A percentile compares a stretch with the other conserved stretches of the same genome.
Conservation (phyloP, 2,329 filamentous ascomycete genomes). For the Aspergillus sergii region DNA sequence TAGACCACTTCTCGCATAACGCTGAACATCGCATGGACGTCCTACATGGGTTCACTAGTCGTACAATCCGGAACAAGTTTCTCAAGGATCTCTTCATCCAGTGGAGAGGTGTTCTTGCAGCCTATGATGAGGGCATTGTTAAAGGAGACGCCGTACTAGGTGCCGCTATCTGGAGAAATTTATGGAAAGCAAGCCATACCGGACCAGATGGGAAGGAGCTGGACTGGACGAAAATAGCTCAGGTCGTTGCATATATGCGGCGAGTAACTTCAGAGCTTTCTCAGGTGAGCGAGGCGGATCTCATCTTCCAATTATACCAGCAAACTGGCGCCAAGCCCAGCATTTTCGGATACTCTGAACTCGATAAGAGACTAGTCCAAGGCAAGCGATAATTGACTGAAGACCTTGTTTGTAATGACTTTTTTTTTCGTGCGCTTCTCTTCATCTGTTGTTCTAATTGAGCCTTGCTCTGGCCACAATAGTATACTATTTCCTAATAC, state of each 20-base stretch:
- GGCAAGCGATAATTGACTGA: conserved; percentile 21
- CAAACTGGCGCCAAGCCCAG: conserved; percentile 36
- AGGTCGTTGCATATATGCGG: conserved; percentile 66
- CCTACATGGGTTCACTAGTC: conserved; percentile 53
- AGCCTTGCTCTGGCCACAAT: neutral
- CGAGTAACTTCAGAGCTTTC: conserved; percentile 59
- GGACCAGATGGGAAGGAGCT: conserved; percentile 50
- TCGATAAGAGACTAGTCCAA: conserved; percentile 45
- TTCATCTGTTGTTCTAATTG: conserved; percentile 8
- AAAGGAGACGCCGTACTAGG: conserved; percentile 51
- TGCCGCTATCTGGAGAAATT: conserved; percentile 86
- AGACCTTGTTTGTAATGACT: neutral
- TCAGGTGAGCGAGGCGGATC: conserved; percentile 54
- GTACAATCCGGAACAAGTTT: conserved; percentile 60
- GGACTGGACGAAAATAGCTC: conserved; percentile 62
- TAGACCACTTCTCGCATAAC: conserved; percentile 79
- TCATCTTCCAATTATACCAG: conserved; percentile 54
- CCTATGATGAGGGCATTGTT: conserved; percentile 54
- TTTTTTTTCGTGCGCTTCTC: neutral
- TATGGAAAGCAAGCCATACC: conserved; percentile 73
- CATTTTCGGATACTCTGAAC: conserved; percentile 37
- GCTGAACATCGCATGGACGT: conserved; percentile 71
- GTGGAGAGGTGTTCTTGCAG: conserved; percentile 83
- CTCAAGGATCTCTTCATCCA: conserved; percentile 89
- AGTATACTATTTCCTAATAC: neutral